Evolutionary conservation across 179 eudicot genomes (phyloP).

Genomic region (Silene noctiflora): DNA sequence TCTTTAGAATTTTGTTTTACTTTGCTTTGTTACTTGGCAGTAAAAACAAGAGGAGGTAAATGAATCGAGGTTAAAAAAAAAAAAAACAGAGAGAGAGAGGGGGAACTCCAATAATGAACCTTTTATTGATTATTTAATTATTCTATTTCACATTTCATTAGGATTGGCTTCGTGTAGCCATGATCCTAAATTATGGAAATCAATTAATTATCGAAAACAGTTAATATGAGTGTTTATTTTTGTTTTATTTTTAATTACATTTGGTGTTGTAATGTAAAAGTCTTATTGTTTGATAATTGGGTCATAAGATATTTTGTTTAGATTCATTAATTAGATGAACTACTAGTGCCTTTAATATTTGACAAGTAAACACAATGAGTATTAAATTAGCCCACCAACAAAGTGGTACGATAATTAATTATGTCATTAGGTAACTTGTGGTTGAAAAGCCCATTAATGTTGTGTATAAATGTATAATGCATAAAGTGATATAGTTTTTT

Average conservation of each 20-base stretch:
- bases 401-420: background rate
- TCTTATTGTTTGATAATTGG: slow-evolving; percentile 16
- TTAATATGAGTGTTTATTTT: background rate
- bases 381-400: slow-evolving; percentile 11
- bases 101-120: too few relatives aligned
- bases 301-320: slow-evolving; percentile 2
- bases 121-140: slow-evolving; percentile 7
- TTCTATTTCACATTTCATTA: background rate
- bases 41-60: slow-evolving; percentile 60
- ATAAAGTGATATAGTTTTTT: background rate
- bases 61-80: too few relatives aligned
- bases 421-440: background rate
- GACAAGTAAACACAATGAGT: background rate
- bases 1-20: slow-evolving; percentile 65
- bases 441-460: background rate
- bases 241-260: background rate
- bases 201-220: background rate
- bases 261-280: slow-evolving; percentile 22
- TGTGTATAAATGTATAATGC: background rate
- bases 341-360: background rate
- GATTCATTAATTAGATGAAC: slow-evolving; percentile 16
- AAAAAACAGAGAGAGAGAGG: background rate
- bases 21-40: slow-evolving; percentile 52
- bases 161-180: slow-evolving; percentile 2
- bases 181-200: too few relatives aligned